Evolutionary conservation across 495 filamentous ascomycete species (phyloP).

Genomic region (Terfezia claveryi): DNA sequence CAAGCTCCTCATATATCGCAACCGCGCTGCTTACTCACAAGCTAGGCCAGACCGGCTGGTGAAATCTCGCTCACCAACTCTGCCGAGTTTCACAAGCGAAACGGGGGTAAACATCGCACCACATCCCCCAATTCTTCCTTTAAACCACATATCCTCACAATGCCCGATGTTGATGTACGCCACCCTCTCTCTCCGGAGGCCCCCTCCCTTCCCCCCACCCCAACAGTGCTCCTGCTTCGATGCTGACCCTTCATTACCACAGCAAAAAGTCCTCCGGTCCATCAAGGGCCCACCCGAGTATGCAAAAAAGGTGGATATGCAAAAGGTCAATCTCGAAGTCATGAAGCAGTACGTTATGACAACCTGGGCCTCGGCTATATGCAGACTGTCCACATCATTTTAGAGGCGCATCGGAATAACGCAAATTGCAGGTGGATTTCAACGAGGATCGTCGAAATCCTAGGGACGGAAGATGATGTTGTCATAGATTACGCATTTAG

Average conservation of each 20-base stretch:
- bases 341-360: constrained; percentile 63
- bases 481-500: constrained; percentile 85
- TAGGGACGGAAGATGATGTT: constrained; percentile 82
- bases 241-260: background rate
- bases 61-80: too few species aligned
- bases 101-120: too few species aligned
- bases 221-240: background rate
- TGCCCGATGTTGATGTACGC: background rate
- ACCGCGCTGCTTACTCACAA: too few species aligned
- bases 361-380: background rate
- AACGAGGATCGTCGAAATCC: constrained; percentile 59
- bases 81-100: too few species aligned
- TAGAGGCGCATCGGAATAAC: background rate
- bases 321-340: constrained; percentile 86
- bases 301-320: constrained; percentile 86
- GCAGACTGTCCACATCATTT: background rate
- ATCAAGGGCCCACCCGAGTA: constrained; percentile 93
- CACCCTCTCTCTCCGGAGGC: too few species aligned
- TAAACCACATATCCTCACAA: background rate
- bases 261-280: constrained; percentile 49
- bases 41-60: too few species aligned
- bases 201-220: too few species aligned
- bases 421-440: constrained; percentile 59
- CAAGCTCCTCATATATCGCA: too few species aligned
- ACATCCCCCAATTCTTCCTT: too few species aligned